Percentiles rank a stretch among this genome's conserved stretches.
These are phyloP conservation scores for Globisporangium alternatum DNA, from an alignment of 352 stramenopile genomes.

Conservation along the genomic window DNA sequence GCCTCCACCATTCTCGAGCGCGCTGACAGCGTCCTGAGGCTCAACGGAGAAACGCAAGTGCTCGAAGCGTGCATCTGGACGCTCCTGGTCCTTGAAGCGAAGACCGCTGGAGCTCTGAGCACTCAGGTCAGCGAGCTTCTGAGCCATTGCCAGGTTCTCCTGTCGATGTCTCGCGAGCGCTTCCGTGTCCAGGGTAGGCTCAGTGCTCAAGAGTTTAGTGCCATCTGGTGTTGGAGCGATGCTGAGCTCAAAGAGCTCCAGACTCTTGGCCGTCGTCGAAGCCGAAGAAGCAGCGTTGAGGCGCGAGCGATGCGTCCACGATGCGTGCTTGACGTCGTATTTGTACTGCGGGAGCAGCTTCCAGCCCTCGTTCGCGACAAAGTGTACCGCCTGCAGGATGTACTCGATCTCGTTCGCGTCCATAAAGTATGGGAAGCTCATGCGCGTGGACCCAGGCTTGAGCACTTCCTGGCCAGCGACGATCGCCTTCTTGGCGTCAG, in stretches of 20 bases:
- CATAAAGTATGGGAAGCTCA: constrained; percentile 92
- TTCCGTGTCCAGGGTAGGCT: not conserved
- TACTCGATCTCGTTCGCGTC: constrained; percentile 89
- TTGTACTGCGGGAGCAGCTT: constrained; percentile 93
- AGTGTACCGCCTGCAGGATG: constrained; percentile 90
- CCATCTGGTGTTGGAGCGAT: not conserved
- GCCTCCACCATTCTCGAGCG: constrained; percentile 64
- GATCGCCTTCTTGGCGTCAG: constrained; percentile 79
- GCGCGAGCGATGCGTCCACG: constrained; percentile 84
- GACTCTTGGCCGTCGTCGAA: not conserved
- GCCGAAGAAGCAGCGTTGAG: constrained; percentile 30
- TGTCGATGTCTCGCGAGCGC: constrained; percentile 28
- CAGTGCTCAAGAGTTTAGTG: no score
- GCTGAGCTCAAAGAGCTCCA: not conserved
- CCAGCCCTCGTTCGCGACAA: constrained; percentile 91
- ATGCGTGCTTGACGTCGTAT: constrained; percentile 93
- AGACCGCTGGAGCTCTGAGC: constrained; percentile 8
- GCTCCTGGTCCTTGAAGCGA: not conserved
- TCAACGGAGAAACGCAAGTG: constrained; percentile 76
- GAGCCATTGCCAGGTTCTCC: constrained; percentile 42
- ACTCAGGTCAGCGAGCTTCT: constrained; percentile 24
- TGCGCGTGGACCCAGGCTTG: constrained; percentile 91
- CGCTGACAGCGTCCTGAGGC: constrained; percentile 82
- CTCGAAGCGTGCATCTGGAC: constrained; percentile 53
- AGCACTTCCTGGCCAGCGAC: constrained; percentile 91